Evolutionary conservation across 1,284 basidiomycete species (phyloP).

Genomic region (Ganoderma leucocontextum): DNA sequence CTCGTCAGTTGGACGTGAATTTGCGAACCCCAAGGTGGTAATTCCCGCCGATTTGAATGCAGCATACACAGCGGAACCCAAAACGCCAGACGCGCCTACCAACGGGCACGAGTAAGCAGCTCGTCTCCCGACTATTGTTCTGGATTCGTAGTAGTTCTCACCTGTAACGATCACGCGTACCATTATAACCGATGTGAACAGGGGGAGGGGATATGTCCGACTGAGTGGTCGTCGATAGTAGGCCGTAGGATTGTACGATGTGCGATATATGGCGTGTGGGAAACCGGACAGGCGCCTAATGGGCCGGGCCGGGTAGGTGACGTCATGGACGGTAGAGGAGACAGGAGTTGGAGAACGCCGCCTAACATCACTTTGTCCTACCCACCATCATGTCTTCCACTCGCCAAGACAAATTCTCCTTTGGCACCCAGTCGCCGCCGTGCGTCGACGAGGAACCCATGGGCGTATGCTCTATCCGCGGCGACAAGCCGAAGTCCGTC

Average conservation of each 20-base stretch:
- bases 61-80: constrained; percentile 71
- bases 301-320: constrained; percentile 7
- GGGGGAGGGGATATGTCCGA: background rate
- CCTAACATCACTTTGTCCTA: background rate
- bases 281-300: background rate
- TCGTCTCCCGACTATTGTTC: background rate
- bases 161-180: constrained; percentile 63
- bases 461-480: constrained; percentile 57
- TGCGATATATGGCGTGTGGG: background rate
- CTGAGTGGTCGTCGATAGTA: background rate
- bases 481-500: constrained; percentile 44
- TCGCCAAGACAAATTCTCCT: constrained; percentile 28
- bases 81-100: constrained; percentile 80
- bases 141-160: constrained; percentile 27
- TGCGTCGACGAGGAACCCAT: constrained; percentile 54
- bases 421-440: constrained; percentile 60
- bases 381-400: constrained; percentile 31
- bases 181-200: background rate
- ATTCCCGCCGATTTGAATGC: constrained; percentile 59
- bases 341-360: background rate
- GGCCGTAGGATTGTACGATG: no score
- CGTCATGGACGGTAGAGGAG: constrained; percentile 14
- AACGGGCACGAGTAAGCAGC: background rate
- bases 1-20: constrained; percentile 62
- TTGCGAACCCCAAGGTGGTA: constrained; percentile 67